Evolutionary conservation across 192 early-diverging fungal genomes (phyloP).

Genomic region (Backusella westeae): DNA sequence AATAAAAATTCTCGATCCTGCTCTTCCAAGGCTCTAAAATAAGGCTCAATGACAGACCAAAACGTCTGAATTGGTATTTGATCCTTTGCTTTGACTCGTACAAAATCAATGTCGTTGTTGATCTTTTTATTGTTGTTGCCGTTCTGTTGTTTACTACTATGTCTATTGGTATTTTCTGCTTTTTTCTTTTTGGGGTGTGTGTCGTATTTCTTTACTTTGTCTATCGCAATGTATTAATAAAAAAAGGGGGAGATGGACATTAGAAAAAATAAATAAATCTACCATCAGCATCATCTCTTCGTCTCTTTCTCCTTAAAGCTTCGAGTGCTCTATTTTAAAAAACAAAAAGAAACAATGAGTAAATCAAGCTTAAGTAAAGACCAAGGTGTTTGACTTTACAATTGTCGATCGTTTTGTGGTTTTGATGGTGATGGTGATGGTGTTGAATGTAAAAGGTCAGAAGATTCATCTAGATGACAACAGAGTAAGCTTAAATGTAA

Average conservation of each 20-base stretch:
- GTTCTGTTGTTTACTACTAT: not conserved
- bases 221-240: not conserved
- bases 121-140: not conserved
- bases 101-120: slow-evolving; percentile 21
- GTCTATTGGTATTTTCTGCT: not conserved
- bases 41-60: slow-evolving; percentile 82
- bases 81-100: slow-evolving; percentile 40
- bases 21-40: slow-evolving; percentile 75
- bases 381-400: not conserved
- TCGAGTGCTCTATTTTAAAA: slow-evolving; percentile 9
- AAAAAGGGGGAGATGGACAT: not conserved
- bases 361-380: not conserved
- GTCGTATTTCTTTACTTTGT: not conserved
- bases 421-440: slow-evolving; percentile 1
- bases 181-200: slow-evolving; percentile 11
- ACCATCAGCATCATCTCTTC: slow-evolving; percentile 12
- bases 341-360: not conserved
- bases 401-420: slow-evolving; percentile 12
- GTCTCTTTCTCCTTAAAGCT: slow-evolving; percentile 6
- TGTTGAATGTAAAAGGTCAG: slow-evolving; percentile 14
- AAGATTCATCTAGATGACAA: slow-evolving; percentile 8
- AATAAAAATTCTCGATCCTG: slow-evolving; percentile 76
- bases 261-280: not conserved
- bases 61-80: slow-evolving; percentile 85
- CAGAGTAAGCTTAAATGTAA: not conserved